A percentile compares a stretch with the other conserved stretches of the same genome.
These are phyloP conservation scores for Pseudocercospora pini-densiflorae DNA, from an alignment of 2,329 filamentous ascomycete genomes.

Conservation along the genomic window DNA sequence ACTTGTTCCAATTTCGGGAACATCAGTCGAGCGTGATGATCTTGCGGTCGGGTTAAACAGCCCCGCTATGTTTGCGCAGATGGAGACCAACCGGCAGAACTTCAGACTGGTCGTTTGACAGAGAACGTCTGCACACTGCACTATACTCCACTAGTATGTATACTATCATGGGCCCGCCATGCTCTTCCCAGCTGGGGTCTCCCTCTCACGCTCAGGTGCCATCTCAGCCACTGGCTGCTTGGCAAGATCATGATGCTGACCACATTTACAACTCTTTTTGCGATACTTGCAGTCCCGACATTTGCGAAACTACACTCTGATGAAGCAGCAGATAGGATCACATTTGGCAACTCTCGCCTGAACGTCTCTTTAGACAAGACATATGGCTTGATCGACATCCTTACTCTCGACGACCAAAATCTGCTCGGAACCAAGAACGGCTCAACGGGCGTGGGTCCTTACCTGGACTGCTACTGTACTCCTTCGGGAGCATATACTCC, in stretches of 20 bases:
- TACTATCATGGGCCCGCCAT: neutral
- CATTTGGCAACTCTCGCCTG: slow-evolving; percentile 52
- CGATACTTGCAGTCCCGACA: neutral
- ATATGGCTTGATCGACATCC: slow-evolving; percentile 47
- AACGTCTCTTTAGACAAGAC: slow-evolving; percentile 50
- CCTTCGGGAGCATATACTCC: slow-evolving; percentile 65
- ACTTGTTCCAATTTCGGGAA: neutral
- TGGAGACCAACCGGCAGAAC: neutral
- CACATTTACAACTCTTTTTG: neutral
- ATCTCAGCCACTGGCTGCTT: neutral
- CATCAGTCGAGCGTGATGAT: neutral
- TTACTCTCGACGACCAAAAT: slow-evolving; percentile 56
- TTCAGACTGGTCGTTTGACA: neutral
- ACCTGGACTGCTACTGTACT: slow-evolving; percentile 68
- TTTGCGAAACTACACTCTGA: neutral
- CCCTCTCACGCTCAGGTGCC: neutral
- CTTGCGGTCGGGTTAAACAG: neutral
- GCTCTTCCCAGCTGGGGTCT: neutral
- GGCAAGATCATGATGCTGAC: neutral
- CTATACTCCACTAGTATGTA: neutral
- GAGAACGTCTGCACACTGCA: neutral
- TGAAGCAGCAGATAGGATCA: slow-evolving; percentile 30
- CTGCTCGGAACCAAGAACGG: slow-evolving; percentile 53
- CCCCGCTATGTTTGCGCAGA: neutral
- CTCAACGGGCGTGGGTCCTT: slow-evolving; percentile 54